Percentiles rank a stretch among this genome's conserved stretches.
These are phyloP conservation scores for Garcia nutans DNA, from an alignment of 345 rosid species.

Conservation along the genomic window DNA sequence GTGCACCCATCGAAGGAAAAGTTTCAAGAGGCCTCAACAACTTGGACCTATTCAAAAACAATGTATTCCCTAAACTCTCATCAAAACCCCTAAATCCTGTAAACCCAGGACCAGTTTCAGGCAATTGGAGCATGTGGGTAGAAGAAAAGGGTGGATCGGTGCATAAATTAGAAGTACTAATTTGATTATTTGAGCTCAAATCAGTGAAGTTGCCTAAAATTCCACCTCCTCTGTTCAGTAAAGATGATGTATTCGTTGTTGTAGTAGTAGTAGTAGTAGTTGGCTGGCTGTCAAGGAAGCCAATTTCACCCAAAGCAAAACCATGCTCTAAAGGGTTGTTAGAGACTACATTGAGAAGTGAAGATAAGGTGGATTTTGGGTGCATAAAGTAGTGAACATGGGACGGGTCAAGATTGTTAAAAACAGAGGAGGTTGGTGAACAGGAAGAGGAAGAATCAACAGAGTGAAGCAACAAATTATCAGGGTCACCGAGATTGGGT, in stretches of 20 bases:
- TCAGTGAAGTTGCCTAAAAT: constrained; percentile 38
- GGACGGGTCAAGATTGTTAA: constrained; percentile 60
- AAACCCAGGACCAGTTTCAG: constrained; percentile 35
- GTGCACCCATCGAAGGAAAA: constrained; percentile 55
- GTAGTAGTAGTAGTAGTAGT: constrained; percentile 4
- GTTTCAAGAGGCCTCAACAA: constrained; percentile 49
- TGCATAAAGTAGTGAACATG: constrained; percentile 52
- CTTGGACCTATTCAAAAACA: constrained; percentile 50
- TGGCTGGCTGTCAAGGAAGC: constrained; percentile 50
- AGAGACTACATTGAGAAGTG: constrained; percentile 47
- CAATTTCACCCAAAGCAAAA: constrained; percentile 52
- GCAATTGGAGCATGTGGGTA: constrained; percentile 32
- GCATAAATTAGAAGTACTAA: constrained; percentile 31
- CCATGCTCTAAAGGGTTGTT: constrained; percentile 47
- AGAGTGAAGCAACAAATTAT: constrained; percentile 40
- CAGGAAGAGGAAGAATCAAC: constrained; percentile 60
- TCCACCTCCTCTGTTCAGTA: constrained; percentile 38
- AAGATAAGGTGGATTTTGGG: constrained; percentile 39
- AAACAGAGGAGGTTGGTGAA: constrained; percentile 58
- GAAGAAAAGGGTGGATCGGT: constrained; percentile 32
- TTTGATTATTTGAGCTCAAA: constrained; percentile 35
- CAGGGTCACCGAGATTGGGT: constrained; percentile 45
- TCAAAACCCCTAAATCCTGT: constrained; percentile 43
- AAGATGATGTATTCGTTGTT: constrained; percentile 20
- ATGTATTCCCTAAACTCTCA: constrained; percentile 36